A percentile compares a stretch with the other conserved stretches of the same genome.
Evolutionary conservation across 495 filamentous ascomycete species (phyloP).

Genomic region (Annulohypoxylon nitens): DNA sequence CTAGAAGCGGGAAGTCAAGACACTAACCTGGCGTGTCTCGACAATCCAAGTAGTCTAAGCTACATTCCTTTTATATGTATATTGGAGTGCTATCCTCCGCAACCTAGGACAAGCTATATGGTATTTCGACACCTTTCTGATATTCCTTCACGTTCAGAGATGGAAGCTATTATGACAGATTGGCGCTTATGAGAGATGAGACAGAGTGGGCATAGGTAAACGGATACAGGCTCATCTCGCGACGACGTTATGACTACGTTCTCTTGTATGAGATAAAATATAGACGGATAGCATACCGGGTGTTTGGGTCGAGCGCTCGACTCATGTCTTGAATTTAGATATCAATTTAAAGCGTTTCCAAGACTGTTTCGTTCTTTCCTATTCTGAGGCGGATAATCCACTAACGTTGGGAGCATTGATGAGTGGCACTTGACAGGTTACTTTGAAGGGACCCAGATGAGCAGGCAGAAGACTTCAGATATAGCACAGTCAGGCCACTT

Average conservation of each 20-base stretch:
- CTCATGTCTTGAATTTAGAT: neutral
- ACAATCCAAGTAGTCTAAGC: neutral
- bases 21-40: neutral
- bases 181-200: neutral
- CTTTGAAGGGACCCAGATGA: neutral
- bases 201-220: constrained; percentile 8
- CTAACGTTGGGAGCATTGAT: neutral
- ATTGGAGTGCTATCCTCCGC: neutral
- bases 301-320: constrained; percentile 22
- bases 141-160: neutral
- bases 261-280: constrained; percentile 2
- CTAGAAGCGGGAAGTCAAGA: constrained; percentile 18
- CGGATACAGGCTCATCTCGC: neutral
- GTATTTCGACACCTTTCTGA: neutral
- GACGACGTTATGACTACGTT: constrained; percentile 31
- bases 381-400: too few relatives aligned
- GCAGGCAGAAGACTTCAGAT: too few relatives aligned
- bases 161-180: neutral
- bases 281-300: constrained; percentile 33
- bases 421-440: neutral
- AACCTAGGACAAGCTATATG: neutral
- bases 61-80: neutral
- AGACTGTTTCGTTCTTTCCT: too few relatives aligned
- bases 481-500: too few relatives aligned
- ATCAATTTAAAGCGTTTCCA: neutral